A percentile compares a stretch with the other conserved stretches of the same genome.
phyloP scores from a whole-genome alignment of 2,329 filamentous ascomycete genomes.

The Colletotrichum sp. region DNA sequence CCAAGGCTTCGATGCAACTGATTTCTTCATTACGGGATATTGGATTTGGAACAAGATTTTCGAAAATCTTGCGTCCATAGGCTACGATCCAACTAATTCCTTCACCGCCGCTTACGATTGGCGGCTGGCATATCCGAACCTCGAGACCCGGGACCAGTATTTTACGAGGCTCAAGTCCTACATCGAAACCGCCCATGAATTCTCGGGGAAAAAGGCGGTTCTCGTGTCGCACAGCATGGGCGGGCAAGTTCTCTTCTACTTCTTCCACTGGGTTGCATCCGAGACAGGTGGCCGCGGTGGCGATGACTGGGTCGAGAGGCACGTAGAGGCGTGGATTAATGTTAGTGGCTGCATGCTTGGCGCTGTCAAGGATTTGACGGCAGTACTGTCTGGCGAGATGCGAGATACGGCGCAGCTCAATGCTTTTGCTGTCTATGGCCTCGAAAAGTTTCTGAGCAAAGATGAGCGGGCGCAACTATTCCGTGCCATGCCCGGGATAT shows the following conservation, averaged over 20 bases:
- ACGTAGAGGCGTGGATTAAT: conserved; percentile 97
- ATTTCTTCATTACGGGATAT: conserved; percentile 91
- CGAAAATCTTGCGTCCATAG: conserved; percentile 93
- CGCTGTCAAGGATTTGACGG: conserved; percentile 87
- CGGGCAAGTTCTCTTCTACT: conserved; percentile 89
- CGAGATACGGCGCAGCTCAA: conserved; percentile 97
- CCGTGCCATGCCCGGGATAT: conserved; percentile 95
- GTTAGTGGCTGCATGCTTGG: conserved; percentile 98
- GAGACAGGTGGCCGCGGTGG: conserved; percentile 82
- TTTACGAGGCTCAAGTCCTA: conserved; percentile 90
- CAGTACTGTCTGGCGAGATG: conserved; percentile 95
- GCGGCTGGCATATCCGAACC: conserved; percentile 88
- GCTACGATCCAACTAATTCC: conserved; percentile 86
- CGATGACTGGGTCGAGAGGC: conserved; percentile 84
- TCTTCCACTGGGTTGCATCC: conserved; percentile 78
- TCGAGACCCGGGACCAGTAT: conserved; percentile 91
- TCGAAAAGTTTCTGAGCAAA: conserved; percentile 93
- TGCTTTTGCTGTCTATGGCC: conserved; percentile 92
- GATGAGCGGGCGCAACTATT: conserved; percentile 93
- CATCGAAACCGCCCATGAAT: conserved; percentile 82
- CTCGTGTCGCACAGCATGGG: conserved; percentile 97
- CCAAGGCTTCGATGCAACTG: conserved; percentile 95
- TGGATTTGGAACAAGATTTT: conserved; percentile 99
- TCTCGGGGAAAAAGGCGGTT: conserved; percentile 79
- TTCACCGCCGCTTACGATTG: conserved; percentile 84